Evolutionary conservation across 257 asterid species (phyloP).

Genomic region (Leptodermis oblonga): DNA sequence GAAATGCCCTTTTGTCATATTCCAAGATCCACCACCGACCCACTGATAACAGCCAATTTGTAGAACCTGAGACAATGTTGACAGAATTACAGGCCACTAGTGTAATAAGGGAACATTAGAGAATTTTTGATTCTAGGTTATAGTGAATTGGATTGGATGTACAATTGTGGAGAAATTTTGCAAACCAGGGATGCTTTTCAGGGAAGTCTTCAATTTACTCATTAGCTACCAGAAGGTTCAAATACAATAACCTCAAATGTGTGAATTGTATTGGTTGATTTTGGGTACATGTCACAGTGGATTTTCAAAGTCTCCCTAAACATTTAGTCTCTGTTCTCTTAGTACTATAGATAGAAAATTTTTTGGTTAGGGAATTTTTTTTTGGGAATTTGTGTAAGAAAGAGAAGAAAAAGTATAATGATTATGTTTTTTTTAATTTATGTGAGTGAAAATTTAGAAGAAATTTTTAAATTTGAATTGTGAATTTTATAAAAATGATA

Average conservation of each 20-base stretch:
- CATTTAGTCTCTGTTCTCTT: no score
- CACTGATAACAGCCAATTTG: background rate
- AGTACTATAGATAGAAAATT: no score
- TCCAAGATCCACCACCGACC: background rate
- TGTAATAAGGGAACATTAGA: background rate
- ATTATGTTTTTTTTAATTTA: no score
- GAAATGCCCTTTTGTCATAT: no score
- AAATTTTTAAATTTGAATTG: no score
- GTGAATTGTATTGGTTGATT: background rate
- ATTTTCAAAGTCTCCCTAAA: background rate
- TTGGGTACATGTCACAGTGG: background rate
- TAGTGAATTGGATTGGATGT: background rate
- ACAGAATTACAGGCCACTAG: background rate
- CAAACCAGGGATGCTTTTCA: background rate
- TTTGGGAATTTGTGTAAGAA: no score
- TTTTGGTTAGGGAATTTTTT: no score
- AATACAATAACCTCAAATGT: background rate
- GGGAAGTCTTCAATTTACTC: background rate
- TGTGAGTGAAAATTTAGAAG: no score
- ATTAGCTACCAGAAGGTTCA: background rate
- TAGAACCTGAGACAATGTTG: background rate
- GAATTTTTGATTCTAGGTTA: background rate
- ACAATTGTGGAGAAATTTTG: background rate
- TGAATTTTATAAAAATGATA: no score
- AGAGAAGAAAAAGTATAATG: no score